phyloP scores from a whole-genome alignment of 306 rosid species.

The Citrullus colocynthis region DNA sequence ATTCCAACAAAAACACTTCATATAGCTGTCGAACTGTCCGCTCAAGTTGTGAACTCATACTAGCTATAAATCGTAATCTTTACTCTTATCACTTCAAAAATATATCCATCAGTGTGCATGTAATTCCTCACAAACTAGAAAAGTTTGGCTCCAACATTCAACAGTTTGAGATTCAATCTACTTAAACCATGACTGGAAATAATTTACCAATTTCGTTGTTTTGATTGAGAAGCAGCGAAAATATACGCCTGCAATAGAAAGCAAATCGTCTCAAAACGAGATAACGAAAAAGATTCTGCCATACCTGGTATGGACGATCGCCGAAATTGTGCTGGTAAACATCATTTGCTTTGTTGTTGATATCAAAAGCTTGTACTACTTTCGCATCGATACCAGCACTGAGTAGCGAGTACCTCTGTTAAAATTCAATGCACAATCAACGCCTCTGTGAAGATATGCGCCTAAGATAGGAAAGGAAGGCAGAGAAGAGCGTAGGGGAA shows the following conservation, averaged over 20 bases:
- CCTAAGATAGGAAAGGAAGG: neutral
- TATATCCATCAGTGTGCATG: neutral
- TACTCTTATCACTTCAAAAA: neutral
- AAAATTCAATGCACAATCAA: neutral
- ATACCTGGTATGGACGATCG: conserved; percentile 86
- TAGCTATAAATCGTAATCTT: neutral
- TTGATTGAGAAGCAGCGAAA: neutral
- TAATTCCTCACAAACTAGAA: neutral
- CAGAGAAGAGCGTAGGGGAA: neutral
- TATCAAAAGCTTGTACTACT: conserved; percentile 77
- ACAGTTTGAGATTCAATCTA: neutral
- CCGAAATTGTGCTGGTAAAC: conserved; percentile 68
- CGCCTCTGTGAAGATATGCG: neutral
- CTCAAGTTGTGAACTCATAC: neutral
- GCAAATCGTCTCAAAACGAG: neutral
- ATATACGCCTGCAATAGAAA: neutral
- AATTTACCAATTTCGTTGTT: too few relatives aligned
- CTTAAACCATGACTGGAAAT: neutral
- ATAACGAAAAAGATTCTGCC: neutral
- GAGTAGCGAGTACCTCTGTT: conserved; percentile 65
- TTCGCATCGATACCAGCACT: conserved; percentile 44
- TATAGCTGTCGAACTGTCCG: neutral
- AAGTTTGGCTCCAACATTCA: neutral
- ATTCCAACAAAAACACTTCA: neutral
- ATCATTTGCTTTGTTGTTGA: conserved; percentile 78